phyloP scores from a whole-genome alignment of 208 protist genomes.

The Angomonas ambiguus region DNA sequence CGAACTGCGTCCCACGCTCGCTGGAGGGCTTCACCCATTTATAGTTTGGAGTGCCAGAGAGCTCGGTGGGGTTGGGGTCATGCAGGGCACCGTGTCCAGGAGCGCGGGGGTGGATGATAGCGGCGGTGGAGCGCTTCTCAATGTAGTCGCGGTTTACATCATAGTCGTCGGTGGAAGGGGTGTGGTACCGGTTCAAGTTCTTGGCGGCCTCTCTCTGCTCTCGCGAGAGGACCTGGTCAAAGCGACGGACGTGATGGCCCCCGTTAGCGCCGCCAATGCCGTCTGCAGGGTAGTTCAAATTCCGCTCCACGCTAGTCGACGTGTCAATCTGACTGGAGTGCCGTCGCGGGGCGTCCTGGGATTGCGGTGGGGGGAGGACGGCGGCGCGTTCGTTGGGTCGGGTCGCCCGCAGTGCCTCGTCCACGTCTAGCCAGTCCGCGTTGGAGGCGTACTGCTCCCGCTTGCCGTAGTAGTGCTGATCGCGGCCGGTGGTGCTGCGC shows the following conservation, averaged over 20 bases:
- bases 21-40: conserved; percentile 39
- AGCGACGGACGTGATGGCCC: conserved; percentile 35
- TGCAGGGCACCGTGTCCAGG: conserved; percentile 62
- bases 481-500: conserved; percentile 47
- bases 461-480: conserved; percentile 52
- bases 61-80: conserved; percentile 38
- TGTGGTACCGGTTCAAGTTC: not conserved
- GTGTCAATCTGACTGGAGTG: not conserved
- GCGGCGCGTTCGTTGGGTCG: conserved; percentile 28
- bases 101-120: conserved; percentile 49
- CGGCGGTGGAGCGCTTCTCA: conserved; percentile 26
- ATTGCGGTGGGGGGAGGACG: conserved; percentile 25
- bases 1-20: conserved; percentile 35
- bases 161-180: not conserved
- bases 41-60: conserved; percentile 61
- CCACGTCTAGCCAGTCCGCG: conserved; percentile 41
- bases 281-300: conserved; percentile 43
- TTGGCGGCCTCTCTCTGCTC: conserved; percentile 25
- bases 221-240: conserved; percentile 41
- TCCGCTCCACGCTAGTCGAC: conserved; percentile 56
- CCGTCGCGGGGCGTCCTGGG: not conserved
- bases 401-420: conserved; percentile 43
- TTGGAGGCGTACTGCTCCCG: not conserved
- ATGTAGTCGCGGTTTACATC: conserved; percentile 22
- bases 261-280: conserved; percentile 32